phyloP scores from a whole-genome alignment of 768 basidiomycete genomes.

The Termitomyces bulborhizus region DNA sequence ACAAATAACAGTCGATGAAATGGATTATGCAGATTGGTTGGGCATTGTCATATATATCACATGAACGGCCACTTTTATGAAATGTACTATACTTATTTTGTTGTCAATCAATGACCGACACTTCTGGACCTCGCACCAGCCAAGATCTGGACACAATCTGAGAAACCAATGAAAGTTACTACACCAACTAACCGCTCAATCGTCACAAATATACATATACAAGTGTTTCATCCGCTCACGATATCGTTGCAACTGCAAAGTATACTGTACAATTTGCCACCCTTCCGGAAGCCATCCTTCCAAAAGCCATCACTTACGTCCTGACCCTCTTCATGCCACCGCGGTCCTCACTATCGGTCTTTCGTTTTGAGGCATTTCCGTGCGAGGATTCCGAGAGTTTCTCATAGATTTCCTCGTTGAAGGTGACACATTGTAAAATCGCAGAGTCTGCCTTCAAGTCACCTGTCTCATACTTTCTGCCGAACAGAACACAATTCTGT shows the following conservation, averaged over 20 bases:
- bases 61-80: neutral
- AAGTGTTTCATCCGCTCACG: too few species aligned
- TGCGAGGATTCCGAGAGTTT: neutral
- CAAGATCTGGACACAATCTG: too few species aligned
- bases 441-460: constrained; percentile 12
- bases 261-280: neutral
- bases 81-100: neutral
- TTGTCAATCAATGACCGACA: neutral
- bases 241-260: neutral
- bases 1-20: neutral
- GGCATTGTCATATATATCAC: neutral
- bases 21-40: neutral
- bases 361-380: neutral
- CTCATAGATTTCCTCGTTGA: constrained; percentile 10
- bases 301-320: neutral
- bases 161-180: neutral
- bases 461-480: neutral
- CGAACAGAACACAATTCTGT: neutral
- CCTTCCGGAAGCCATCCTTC: too few species aligned
- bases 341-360: neutral
- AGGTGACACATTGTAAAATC: constrained; percentile 14
- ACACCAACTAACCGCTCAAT: too few species aligned
- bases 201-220: too few species aligned
- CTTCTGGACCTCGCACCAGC: too few species aligned
- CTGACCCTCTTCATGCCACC: neutral